Percentiles rank a stretch among this genome's conserved stretches.
phyloP scores from a whole-genome alignment of 306 rosid genomes.

The Purshia tridentata region DNA sequence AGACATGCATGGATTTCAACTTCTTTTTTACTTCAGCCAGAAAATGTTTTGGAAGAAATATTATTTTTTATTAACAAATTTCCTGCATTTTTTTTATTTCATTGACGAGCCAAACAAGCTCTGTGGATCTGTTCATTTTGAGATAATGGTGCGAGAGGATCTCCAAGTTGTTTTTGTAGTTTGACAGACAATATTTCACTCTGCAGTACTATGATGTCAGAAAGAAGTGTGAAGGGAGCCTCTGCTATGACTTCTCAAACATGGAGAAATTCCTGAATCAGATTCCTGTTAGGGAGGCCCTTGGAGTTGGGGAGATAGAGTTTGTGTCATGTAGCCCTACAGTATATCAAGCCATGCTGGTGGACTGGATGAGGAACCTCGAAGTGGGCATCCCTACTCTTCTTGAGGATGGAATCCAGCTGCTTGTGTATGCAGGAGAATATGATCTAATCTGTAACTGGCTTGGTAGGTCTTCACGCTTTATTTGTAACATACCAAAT shows the following conservation, averaged over 20 bases:
- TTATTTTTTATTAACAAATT: neutral
- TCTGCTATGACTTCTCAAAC: constrained; percentile 94
- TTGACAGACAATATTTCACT: constrained; percentile 27
- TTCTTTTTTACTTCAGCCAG: neutral
- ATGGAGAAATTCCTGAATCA: constrained; percentile 84
- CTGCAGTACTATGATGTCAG: constrained; percentile 94
- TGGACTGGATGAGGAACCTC: constrained; percentile 96
- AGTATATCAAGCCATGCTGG: constrained; percentile 87
- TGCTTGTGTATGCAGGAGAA: constrained; percentile 96
- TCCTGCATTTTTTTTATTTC: neutral
- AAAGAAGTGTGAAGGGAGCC: constrained; percentile 78
- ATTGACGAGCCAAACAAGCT: neutral
- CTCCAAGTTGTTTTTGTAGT: constrained; percentile 14
- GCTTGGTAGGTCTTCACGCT: constrained; percentile 62
- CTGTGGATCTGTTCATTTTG: constrained; percentile 1
- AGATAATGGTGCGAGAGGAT: neutral
- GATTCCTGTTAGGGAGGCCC: constrained; percentile 68
- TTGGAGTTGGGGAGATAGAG: constrained; percentile 77
- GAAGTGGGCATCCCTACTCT: constrained; percentile 94
- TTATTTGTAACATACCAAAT: neutral
- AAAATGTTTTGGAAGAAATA: neutral
- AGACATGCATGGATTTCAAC: neutral
- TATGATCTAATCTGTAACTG: constrained; percentile 98
- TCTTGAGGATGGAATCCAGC: constrained; percentile 83
- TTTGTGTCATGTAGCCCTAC: constrained; percentile 91